Evolutionary conservation across 1,284 basidiomycete genomes (phyloP).

Genomic region (Psilocybe mexicana): DNA sequence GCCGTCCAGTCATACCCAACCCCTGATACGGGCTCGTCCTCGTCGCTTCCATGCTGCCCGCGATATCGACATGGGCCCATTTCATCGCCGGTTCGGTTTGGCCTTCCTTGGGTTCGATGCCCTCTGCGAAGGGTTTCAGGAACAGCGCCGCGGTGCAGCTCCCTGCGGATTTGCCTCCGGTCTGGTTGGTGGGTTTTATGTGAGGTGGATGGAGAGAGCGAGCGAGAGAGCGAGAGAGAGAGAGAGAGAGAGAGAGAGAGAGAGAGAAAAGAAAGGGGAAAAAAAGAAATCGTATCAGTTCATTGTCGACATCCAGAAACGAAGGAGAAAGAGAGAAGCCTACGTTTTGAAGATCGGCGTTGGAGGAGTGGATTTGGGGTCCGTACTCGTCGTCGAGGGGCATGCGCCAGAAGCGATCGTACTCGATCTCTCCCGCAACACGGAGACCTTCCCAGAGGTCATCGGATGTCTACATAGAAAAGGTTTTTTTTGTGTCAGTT

Average conservation of each 20-base stretch:
- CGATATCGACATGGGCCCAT: constrained; percentile 88
- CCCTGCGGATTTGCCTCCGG: constrained; percentile 75
- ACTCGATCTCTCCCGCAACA: constrained; percentile 70
- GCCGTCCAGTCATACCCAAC: constrained; percentile 80
- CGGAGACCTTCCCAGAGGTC: constrained; percentile 74
- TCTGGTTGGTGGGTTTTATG: constrained; percentile 35
- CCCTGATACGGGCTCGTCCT: constrained; percentile 65
- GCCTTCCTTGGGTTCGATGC: constrained; percentile 57
- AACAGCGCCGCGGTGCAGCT: constrained; percentile 86
- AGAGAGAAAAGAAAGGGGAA: background rate
- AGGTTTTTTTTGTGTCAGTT: too few species aligned
- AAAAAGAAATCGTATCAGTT: background rate
- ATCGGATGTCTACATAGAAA: constrained; percentile 76
- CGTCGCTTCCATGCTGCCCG: constrained; percentile 76
- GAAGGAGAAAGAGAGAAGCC: constrained; percentile 15
- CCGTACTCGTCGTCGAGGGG: constrained; percentile 81
- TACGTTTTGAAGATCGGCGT: constrained; percentile 85
- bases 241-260: too few species aligned
- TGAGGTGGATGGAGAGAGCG: too few species aligned
- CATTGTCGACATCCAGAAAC: background rate
- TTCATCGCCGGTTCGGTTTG: constrained; percentile 48
- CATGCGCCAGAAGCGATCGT: constrained; percentile 86
- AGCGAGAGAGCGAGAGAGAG: background rate
- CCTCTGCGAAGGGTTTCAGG: constrained; percentile 80
- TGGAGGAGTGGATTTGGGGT: constrained; percentile 74